Evolutionary conservation across 768 basidiomycete species (phyloP), one percentile per base, ranked within the genome.

Genomic region (Termitomyces sp.): DNA sequence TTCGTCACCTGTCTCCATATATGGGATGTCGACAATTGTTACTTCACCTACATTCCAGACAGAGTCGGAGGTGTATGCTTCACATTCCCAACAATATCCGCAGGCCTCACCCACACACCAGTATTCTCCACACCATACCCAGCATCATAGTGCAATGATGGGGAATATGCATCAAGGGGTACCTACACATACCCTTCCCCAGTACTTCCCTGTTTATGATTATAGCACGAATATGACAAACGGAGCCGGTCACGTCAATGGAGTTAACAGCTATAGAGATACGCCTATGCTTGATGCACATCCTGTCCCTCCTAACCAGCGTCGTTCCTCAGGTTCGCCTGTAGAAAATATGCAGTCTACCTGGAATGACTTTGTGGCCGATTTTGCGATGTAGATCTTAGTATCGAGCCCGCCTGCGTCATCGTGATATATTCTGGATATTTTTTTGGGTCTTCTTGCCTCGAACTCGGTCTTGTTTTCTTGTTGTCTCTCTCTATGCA

Each of bases 131-230:
- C 63, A 65, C 4, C 57, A 62, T 50, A 59, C 54, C 8, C 63
- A 67, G 57, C 70, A 73, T 57, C 71, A 62, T 40, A 66, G 63
- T 47, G 63, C 63, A 31, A 60, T 63, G 31, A 61, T 59, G 54
- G 62, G 59, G 20, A 57, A 43, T 31, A 62, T 56, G 6, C 60
- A 58, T 31, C 66, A 63, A 60, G 63, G 62, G 4, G 15, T 59
- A 12, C 56, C 64, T 47, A 46, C 65, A 2, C 62, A 57, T n/a
- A 64, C 69, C 42, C 84, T 86, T 74, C 89, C 88, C 14, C 83
- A 81, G 67, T 91, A 90, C 67, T 90, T 91, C 79, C 81, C 87
- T 1, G 88, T 90, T 37, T 90, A 87, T 65, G 89, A 90, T 69
- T 90, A 91, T 69, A 81, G 78, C 25, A 73, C 78, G 64, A 73